Evolutionary conservation across 1,139 yeast genomes (phyloP).

Genomic region (Torulaspora globosa): DNA sequence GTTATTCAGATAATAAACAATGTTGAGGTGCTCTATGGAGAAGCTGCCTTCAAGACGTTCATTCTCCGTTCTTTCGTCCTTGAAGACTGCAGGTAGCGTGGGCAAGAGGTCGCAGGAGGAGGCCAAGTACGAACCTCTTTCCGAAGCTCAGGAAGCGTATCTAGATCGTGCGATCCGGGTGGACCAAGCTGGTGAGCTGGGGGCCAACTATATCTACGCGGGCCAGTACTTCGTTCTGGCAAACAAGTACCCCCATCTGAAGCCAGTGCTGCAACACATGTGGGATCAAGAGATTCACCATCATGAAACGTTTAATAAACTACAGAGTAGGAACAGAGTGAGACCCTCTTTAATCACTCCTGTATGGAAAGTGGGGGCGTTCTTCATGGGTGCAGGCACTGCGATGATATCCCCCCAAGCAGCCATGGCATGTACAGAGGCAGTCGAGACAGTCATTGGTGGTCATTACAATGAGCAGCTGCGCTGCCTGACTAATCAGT

Average conservation of each 20-base stretch:
- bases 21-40: slow-evolving; percentile 4
- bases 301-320: slow-evolving; percentile 72
- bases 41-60: slow-evolving; percentile 7
- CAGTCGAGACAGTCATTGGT: slow-evolving; percentile 97
- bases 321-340: slow-evolving; percentile 74
- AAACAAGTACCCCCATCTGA: slow-evolving; percentile 63
- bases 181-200: slow-evolving; percentile 98
- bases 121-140: slow-evolving; percentile 36
- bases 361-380: slow-evolving; percentile 87
- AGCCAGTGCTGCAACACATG: slow-evolving; percentile 81
- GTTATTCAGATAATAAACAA: slow-evolving; percentile 4
- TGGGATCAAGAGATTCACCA: slow-evolving; percentile 97
- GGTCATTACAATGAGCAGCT: slow-evolving; percentile 90
- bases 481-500: slow-evolving; percentile 65
- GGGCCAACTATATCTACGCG: slow-evolving; percentile 87
- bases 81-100: slow-evolving; percentile 12
- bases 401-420: slow-evolving; percentile 89
- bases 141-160: slow-evolving; percentile 63
- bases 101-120: slow-evolving; percentile 7
- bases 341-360: slow-evolving; percentile 91
- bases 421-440: slow-evolving; percentile 99
- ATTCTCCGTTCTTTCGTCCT: slow-evolving; percentile 16
- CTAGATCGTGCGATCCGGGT: slow-evolving; percentile 78
- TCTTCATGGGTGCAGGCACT: slow-evolving; percentile 80
- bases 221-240: slow-evolving; percentile 84